These are phyloP conservation scores for Ceratobasidium sp. DNA, from an alignment of 1,284 basidiomycete genomes.

Conservation along the genomic window DNA sequence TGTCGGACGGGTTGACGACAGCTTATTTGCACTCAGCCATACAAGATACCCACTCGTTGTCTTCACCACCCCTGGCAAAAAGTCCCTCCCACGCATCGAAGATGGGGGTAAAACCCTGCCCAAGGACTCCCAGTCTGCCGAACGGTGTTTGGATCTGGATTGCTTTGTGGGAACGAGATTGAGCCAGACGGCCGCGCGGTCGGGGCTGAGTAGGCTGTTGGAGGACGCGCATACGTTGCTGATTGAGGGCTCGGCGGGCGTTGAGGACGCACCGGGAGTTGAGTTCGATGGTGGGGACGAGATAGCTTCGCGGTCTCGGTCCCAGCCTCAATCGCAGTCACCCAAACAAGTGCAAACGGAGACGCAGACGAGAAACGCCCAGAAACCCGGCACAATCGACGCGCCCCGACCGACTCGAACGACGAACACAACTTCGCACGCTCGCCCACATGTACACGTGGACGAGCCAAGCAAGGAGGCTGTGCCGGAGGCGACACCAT, in stretches of 20 bases:
- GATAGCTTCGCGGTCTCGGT: conserved; percentile 3
- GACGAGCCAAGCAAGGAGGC: not conserved
- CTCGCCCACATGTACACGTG: not conserved
- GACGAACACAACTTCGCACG: conserved; percentile 6
- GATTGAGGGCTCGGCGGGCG: conserved; percentile 53
- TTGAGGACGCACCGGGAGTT: conserved; percentile 37
- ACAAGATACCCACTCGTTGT: conserved; percentile 77
- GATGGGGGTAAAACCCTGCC: conserved; percentile 32
- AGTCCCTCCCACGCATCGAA: conserved; percentile 34
- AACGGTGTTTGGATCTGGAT: conserved; percentile 41
- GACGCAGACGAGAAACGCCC: not conserved
- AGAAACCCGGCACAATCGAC: not conserved
- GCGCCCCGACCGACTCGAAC: conserved; percentile 5
- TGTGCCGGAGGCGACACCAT: conserved; percentile 29
- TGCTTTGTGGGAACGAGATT: conserved; percentile 46
- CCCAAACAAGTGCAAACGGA: conserved; percentile 32
- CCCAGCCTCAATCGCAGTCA: conserved; percentile 40
- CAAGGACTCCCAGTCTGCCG: conserved; percentile 29
- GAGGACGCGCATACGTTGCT: conserved; percentile 14
- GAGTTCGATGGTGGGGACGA: not conserved
- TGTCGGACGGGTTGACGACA: conserved; percentile 75
- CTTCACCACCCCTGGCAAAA: conserved; percentile 58
- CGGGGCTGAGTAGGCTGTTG: conserved; percentile 43
- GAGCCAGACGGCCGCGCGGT: conserved; percentile 43
- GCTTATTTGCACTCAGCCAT: conserved; percentile 81